Evolutionary conservation across 2,329 filamentous ascomycete species (phyloP), one percentile per base, ranked within the genome.

Genomic region (Aspergillus niger): DNA sequence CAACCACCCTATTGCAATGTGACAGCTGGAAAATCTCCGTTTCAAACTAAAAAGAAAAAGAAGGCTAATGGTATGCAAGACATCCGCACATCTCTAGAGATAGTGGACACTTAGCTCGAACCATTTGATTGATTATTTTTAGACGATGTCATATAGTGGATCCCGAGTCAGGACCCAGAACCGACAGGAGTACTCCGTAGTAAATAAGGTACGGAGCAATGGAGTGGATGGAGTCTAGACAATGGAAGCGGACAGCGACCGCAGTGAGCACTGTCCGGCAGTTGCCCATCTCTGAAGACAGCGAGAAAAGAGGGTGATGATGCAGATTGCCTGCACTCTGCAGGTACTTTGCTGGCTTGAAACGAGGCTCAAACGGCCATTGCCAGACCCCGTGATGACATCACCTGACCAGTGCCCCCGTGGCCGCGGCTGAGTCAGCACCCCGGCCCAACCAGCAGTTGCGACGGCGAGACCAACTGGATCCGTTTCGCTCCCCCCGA

Each of bases 341-440:
- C 36, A 39, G 28, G 53, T 43, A 30, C 39, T 32, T 13, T 28
- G 28, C 26, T 17, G 53, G 22, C 53, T 55, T 55, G 26, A 55
- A 55, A 44, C 52, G 11, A 11, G 41, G 36, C 38, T 44, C 39
- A 55, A 47, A 43, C 39, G 15, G 24, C 53, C 15, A 50, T 50
- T n/a, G 47, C 32, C 26, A 30, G 26, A 10, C 24, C 50, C 49
- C 55, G 26, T 62, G 59, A 69, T 72, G 69, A 73, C 68, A 73
- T 75, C 73, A 75, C 73, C 67, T 73, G 70, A 73, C 65, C 58
- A 47, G 24, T 26, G 15, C 11, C 28, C 20, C 44, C 59, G 32
- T 58, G 56, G 26, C n/a, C 2, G 24, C 32, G 28, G 66, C 64
- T 69, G 67, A 69, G 61, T 69, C 67, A 69, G 63, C 64, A 17